Evolutionary conservation across 2,329 filamentous ascomycete genomes (phyloP).

Genomic region (Sporothrix mexicana): DNA sequence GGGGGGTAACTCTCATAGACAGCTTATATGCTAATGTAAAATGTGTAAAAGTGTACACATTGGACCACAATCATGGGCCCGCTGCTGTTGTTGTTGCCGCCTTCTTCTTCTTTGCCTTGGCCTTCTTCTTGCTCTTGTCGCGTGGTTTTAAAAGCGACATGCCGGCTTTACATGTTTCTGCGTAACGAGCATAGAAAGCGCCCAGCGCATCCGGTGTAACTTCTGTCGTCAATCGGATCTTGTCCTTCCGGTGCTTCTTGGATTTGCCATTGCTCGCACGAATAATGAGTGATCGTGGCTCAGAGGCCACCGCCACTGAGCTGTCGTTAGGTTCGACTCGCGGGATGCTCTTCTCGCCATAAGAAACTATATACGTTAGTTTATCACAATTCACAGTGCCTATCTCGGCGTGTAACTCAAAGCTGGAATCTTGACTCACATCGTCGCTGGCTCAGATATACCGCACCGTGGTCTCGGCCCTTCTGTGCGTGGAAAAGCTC

Average conservation of each 20-base stretch:
- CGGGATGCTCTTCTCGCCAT: conserved; percentile 18
- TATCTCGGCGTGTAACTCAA: no score
- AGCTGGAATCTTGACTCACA: conserved; percentile 54
- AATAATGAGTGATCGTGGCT: conserved; percentile 75
- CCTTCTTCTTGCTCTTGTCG: conserved; percentile 85
- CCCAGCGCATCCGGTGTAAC: conserved; percentile 79
- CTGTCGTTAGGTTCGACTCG: not conserved
- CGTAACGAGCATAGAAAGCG: conserved; percentile 81
- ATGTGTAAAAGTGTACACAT: no score
- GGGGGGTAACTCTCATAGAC: no score
- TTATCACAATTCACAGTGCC: no score
- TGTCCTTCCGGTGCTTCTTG: conserved; percentile 60
- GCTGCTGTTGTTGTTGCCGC: conserved; percentile 41
- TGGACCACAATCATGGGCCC: conserved; percentile 19
- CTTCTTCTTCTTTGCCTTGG: conserved; percentile 77
- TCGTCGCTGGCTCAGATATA: conserved; percentile 79
- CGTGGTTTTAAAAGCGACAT: conserved; percentile 92
- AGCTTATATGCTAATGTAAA: no score
- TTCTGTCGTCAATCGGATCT: conserved; percentile 80
- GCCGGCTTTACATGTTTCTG: conserved; percentile 85
- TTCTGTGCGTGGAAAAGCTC: conserved; percentile 72
- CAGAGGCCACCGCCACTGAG: conserved; percentile 44
- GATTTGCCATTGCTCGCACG: conserved; percentile 82
- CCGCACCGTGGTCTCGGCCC: conserved; percentile 72
- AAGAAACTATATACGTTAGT: conserved; percentile 28